A percentile compares a stretch with the other conserved stretches of the same genome.
Evolutionary conservation across 73 alveolate species (phyloP).

Genomic region (Tetrahymena malaccensis): DNA sequence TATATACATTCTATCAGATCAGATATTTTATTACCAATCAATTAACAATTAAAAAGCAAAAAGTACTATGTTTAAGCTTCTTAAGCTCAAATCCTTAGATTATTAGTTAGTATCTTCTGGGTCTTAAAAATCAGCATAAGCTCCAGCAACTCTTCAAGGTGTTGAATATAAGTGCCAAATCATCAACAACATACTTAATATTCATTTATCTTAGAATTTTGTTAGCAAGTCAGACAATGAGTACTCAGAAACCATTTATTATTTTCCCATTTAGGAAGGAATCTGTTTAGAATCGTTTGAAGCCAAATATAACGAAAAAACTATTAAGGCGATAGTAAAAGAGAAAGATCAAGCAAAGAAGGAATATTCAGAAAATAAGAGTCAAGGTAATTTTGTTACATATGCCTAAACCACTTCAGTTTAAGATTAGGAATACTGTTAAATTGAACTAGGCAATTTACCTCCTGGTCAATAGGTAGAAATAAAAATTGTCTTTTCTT

Average conservation of each 20-base stretch:
- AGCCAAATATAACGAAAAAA: background rate
- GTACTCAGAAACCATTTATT: background rate
- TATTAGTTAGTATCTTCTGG: background rate
- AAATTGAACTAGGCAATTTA: conserved; percentile 8
- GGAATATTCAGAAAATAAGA: background rate
- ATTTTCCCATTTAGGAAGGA: background rate
- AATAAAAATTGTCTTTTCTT: background rate
- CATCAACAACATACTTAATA: background rate
- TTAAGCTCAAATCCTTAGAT: background rate
- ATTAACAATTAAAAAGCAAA: no score
- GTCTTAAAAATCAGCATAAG: no score
- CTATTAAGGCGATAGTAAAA: background rate
- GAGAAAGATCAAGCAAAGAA: conserved; percentile 14
- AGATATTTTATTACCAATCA: no score
- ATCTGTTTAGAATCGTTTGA: background rate
- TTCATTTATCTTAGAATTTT: background rate
- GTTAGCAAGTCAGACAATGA: background rate
- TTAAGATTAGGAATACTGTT: background rate
- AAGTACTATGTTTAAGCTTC: background rate
- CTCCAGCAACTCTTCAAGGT: background rate
- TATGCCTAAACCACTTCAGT: background rate
- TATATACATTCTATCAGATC: no score
- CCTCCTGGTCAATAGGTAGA: background rate
- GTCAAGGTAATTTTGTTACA: conserved; percentile 10
- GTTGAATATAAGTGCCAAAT: background rate